These are phyloP conservation scores for Tulasnella sp. DNA, from an alignment of 768 basidiomycete genomes.

Conservation along the genomic window DNA sequence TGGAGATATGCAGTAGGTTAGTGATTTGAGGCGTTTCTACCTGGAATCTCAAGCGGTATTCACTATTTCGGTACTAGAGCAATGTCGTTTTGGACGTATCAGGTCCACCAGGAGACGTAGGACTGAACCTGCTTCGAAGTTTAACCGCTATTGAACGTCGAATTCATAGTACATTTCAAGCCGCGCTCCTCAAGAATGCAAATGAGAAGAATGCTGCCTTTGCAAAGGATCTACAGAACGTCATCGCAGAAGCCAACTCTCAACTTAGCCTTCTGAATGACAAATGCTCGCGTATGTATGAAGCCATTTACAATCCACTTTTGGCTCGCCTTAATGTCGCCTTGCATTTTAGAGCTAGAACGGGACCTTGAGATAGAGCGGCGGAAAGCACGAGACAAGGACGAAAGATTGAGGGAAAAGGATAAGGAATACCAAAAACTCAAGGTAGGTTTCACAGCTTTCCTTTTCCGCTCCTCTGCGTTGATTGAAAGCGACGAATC, in stretches of 20 bases:
- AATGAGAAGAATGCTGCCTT: slow-evolving; percentile 76
- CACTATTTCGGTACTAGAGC: slow-evolving; percentile 42
- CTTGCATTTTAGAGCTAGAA: slow-evolving; percentile 51
- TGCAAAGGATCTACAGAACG: slow-evolving; percentile 79
- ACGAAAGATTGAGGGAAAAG: slow-evolving; percentile 63
- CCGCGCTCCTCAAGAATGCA: slow-evolving; percentile 69
- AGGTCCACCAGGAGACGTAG: slow-evolving; percentile 77
- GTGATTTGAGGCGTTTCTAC: slow-evolving; percentile 19
- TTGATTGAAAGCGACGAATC: neutral
- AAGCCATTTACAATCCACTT: neutral
- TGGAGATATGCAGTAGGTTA: slow-evolving; percentile 76
- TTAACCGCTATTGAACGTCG: neutral
- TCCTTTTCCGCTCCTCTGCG: neutral
- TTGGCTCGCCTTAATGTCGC: neutral
- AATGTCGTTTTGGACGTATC: slow-evolving; percentile 87
- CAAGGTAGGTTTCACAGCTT: slow-evolving; percentile 42
- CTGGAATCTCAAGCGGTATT: neutral
- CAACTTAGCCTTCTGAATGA: slow-evolving; percentile 62
- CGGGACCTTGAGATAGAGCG: slow-evolving; percentile 75
- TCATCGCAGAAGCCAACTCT: slow-evolving; percentile 77
- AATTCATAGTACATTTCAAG: slow-evolving; percentile 61
- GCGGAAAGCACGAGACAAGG: slow-evolving; percentile 61
- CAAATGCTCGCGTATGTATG: slow-evolving; percentile 52
- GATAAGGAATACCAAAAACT: slow-evolving; percentile 85
- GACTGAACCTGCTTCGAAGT: slow-evolving; percentile 12